Base-by-base conservation (phyloP, 164 flowering plant genomes). In the Dillenia suffruticosa region DNA sequence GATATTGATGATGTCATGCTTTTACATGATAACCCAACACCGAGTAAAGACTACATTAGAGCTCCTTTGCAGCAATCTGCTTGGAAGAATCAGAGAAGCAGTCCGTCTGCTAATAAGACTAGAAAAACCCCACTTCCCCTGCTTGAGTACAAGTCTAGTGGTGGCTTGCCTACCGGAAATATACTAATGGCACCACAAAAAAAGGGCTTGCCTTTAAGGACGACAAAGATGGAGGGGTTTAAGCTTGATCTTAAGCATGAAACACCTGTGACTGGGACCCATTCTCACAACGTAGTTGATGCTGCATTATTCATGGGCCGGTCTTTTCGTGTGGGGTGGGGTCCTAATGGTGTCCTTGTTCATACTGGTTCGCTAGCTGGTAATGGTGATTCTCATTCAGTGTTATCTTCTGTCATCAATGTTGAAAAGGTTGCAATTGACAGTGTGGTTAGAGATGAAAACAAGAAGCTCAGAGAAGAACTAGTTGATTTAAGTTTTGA, bases 271-370 rank as follows among this genome's bases (percentile, higher is more conserved):
- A 66, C 76, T 59, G 75, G 72, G 61, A 73, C 65, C 65, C 85
- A 87, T 69, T 92, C 94, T 22, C 76, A 68, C 49, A 86, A 84
- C 70, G 69, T 92, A 53, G 94, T 90, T 71, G 99, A 95, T 88
- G 96, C 97, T 11, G 94, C 74, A 64, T 69, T 95, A 64, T 95
- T 95, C 72, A 95, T 95, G 99, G 97, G 99, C 50, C 75, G 96
- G 71, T 92, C 99, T 54, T 95, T 95, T 69, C 88, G 97, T 54
- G 96, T 85, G 62, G 99, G 97, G 17, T 95, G 99, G 99, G 97
- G 99, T 12, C 99, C 99, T 19, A 87, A 85, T 75, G 97, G 97
- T 6, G 51, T 83, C 49, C 97, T 95, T 64, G 78, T 89, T 60
- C 99, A 90, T 58, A 59, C 81, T 63, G 97, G 97, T 64, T 51